Base-by-base conservation (phyloP, 192 early-diverging fungal genomes). In the Cetraspora pellucida region DNA sequence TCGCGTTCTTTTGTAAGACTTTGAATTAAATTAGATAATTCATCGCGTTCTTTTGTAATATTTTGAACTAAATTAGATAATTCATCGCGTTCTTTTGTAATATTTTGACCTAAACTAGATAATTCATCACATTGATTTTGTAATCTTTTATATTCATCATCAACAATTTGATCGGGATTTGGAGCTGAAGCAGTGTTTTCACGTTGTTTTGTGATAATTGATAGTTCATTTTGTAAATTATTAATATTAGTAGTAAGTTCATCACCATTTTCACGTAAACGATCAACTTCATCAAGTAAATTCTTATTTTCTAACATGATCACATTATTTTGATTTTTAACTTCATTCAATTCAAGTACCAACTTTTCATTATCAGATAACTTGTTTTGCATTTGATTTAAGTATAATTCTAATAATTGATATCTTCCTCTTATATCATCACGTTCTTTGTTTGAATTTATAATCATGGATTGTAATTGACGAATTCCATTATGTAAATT, bases 381-480 rank as follows among this genome's bases (percentile, higher is more conserved):
- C 19, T 8, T 44, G 52, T 25, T 5, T 70, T 70, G 47, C 21
- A 31, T 23, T 57, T 72, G 50, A n/a, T 16, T 21, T n/a, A 54
- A 37, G 55, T 43, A 37, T n/a, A 72, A 21, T 72, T 72, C 70
- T 31, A 72, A 72, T 43, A 55, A 37, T 11, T 72, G 52, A 72
- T 55, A 55, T 43, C 55, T 72, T 55, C 70, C 70, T 6, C 50
- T 9, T 55, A 55, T 8, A 57, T 72, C 70, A 55, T 57, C 70
- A 10, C 30, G 50, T 25, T 72, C 70, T 55, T 72, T 72, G 11
- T 44, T 55, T 4, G n/a, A 31, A n/a, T 14, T 31, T 10, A 16
- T 19, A 9, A 72, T 19, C n/a, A 52, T 17, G 2, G 52, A 55
- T 55, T 72, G 70, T 28, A 72, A 31, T 55, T 55, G 27, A 30